Percentiles rank a stretch among this genome's conserved stretches.
These are phyloP conservation scores for Colletotrichum sp. DNA, from an alignment of 2,329 filamentous ascomycete genomes.

Conservation along the genomic window DNA sequence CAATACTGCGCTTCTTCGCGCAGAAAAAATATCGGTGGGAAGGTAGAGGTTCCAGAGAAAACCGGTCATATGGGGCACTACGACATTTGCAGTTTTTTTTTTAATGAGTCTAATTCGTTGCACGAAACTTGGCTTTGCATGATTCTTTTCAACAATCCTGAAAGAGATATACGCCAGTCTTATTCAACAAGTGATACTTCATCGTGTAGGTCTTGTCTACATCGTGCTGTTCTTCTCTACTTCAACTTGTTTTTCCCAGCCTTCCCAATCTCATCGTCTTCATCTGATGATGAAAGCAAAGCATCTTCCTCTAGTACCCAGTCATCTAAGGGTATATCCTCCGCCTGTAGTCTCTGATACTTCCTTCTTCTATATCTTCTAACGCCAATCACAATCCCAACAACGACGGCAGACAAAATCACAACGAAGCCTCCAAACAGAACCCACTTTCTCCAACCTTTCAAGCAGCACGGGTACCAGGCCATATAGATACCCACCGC, in stretches of 20 bases:
- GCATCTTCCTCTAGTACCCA: conserved; percentile 28
- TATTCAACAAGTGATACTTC: rapidly evolving
- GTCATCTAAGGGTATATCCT: conserved; percentile 38
- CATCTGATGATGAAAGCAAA: conserved; percentile 2
- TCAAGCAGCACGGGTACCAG: conserved; percentile 37
- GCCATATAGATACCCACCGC: conserved; percentile 29
- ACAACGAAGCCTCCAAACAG: conserved; percentile 23
- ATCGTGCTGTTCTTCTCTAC: neutral
- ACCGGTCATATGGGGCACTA: neutral
- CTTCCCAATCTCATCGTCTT: neutral
- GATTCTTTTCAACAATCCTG: rapidly evolving
- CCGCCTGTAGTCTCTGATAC: conserved; percentile 25
- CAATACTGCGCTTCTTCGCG: neutral
- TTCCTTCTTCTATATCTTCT: conserved; percentile 13
- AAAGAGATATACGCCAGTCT: neutral
- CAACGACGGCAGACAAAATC: neutral
- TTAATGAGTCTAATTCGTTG: rapidly evolving
- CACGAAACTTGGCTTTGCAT: rapidly evolving
- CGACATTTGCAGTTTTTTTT: rapidly evolving
- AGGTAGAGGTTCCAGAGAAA: neutral
- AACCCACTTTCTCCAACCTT: conserved; percentile 37
- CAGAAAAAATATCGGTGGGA: neutral
- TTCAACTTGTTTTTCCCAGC: neutral
- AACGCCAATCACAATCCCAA: neutral
- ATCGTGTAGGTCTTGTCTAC: neutral